These are phyloP conservation scores for Dryadomyces quercivorus DNA, from an alignment of 2,329 filamentous ascomycete genomes.

Conservation along the genomic window DNA sequence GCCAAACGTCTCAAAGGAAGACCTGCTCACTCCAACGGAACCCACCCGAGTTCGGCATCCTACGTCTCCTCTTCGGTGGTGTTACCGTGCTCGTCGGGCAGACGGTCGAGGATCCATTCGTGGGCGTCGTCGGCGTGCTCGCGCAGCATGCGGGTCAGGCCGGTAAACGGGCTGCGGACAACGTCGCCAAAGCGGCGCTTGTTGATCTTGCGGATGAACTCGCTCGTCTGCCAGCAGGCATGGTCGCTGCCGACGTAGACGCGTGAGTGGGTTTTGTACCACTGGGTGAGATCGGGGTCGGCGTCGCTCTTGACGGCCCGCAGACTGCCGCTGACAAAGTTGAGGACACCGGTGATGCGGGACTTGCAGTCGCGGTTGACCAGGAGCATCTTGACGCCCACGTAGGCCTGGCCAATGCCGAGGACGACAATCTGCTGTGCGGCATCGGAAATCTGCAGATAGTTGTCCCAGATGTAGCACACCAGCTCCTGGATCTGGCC, in stretches of 20 bases:
- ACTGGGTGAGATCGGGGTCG: constrained; percentile 58
- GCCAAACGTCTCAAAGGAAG: background rate
- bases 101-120: constrained; percentile 35
- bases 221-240: constrained; percentile 58
- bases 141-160: constrained; percentile 44
- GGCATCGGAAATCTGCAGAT: constrained; percentile 66
- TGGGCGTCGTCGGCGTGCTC: constrained; percentile 38
- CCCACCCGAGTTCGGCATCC: constrained; percentile 6
- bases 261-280: constrained; percentile 74
- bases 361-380: constrained; percentile 61
- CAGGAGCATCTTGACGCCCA: constrained; percentile 70
- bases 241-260: constrained; percentile 70
- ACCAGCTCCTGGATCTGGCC: constrained; percentile 60
- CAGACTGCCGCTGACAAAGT: constrained; percentile 68
- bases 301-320: constrained; percentile 69
- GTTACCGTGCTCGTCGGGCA: constrained; percentile 24
- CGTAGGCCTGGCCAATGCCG: constrained; percentile 80
- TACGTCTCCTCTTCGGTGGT: constrained; percentile 35
- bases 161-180: constrained; percentile 33
- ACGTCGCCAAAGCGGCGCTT: constrained; percentile 51
- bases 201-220: constrained; percentile 44
- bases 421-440: constrained; percentile 69
- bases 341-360: constrained; percentile 59
- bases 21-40: background rate
- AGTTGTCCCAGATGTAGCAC: constrained; percentile 92